Evolutionary conservation across 345 rosid species (phyloP), one percentile per base, ranked within the genome.

Genomic region (Rhizophora apiculata): DNA sequence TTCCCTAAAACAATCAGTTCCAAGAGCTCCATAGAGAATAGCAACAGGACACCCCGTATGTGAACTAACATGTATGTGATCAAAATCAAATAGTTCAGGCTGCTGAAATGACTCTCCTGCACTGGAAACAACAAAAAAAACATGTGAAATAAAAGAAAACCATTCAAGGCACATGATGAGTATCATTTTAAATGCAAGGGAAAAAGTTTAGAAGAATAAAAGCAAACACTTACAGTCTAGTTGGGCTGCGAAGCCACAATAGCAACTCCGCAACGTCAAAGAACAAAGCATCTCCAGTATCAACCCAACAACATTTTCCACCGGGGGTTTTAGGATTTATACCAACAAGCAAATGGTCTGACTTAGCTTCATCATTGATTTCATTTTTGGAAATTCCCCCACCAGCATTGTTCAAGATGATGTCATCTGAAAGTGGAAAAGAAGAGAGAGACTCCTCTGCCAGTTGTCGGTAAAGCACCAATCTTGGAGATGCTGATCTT

Each of bases 391-490:
- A 65, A 24, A 68, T 19, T 64, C 60, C 78, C 48, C 63, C 70
- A 16, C 67, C 72, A 68, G 21, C 73, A 57, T 36, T 49, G 39
- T 69, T 77, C 48, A 72, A 68, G 70, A 73, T 63, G 63, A 64
- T 65, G 63, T 89, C 95, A 55, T 92, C 92, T 3, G 79, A 75
- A 63, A 73, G 82, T 11, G 96, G 96, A 76, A 79, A 92, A 62
- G 99, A 95, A 72, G 98, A 90, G 53, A 95, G 89, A 74, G 99
- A 92, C 78, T 95, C 98, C 80, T 85, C 99, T 5, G 98, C 98
- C 52, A 95, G 80, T 68, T 95, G 96, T 32, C 92, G 85, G 56
- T 88, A 92, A 59, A 95, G 94, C 78, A 92, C 96, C 78, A 95
- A 80, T 79, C 90, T 80, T 1, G 99, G 94, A 27, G 99, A 92